Evolutionary conservation across 2,329 filamentous ascomycete genomes (phyloP), one percentile per base, ranked within the genome.

Genomic region (Aspergillus unguis): DNA sequence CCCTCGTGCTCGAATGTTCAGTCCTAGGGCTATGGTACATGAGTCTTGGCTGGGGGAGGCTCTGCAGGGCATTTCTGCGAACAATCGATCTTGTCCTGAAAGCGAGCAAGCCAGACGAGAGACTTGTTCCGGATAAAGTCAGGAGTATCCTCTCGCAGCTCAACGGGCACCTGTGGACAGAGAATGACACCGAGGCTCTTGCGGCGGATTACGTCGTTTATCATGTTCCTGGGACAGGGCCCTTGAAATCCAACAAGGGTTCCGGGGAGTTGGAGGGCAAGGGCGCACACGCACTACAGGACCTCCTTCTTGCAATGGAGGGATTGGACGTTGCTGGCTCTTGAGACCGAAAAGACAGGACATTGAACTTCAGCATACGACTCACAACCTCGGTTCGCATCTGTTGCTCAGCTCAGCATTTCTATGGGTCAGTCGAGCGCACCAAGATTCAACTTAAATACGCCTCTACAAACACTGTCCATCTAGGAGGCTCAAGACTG

Each of bases 11-110:
- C 8, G 61, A 63, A 44, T 53, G 55, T 42, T 60, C 60, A 17
- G 61, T 62, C 11, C 49, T 63, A 3, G 61, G 60, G 3, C 56
- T 63, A 7, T 63, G 60, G 61, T 55, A 63, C 37, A 58, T 63
- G 56, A 62, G 60, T 48, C 50, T 63, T 6, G 59, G 61, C 5
- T 63, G 61, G 61, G 61, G 61, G 7, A 55, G 61, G 26, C 29
- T 62, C 7, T 60, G 60, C 51, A 63, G 54, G 17, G 61, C 61
- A 3, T 63, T 63, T n/a, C 50, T 63, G 5, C 58, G 60, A 2
- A 60, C 55, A 7, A 62, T 63, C 41, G 59, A 58, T 3, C 38
- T 62, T 4, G 53, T 62, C 9, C 37, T 63, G 32, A 53, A 55
- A 33, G 55, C 53, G 1, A 53, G 32, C 32, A 52, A 53, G 5